These are phyloP conservation scores for Polyrhizophydium stewartii DNA, from an alignment of 371 early-diverging fungal species.

Conservation along the genomic window DNA sequence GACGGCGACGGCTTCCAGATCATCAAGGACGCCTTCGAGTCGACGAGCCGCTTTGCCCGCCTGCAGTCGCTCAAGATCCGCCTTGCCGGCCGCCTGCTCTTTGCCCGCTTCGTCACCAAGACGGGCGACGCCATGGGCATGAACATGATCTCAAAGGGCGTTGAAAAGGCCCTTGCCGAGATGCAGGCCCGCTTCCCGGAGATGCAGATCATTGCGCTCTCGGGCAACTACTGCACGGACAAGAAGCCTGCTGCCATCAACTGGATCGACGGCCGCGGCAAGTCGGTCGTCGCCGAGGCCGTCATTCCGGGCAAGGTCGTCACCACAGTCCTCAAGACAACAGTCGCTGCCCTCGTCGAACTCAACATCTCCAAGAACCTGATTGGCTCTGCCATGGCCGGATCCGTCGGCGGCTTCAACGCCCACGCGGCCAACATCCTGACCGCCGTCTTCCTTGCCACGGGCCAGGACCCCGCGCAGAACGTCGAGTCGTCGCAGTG, in stretches of 20 bases:
- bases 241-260: conserved; percentile 97
- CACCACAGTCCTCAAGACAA: conserved; percentile 81
- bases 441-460: conserved; percentile 91
- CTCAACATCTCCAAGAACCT: conserved; percentile 87
- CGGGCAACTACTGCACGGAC: conserved; percentile 96
- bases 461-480: conserved; percentile 97
- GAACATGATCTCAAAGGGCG: conserved; percentile 99
- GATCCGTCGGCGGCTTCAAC: conserved; percentile 92
- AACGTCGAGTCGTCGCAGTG: conserved; percentile 94
- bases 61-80: conserved; percentile 74
- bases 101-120: conserved; percentile 81
- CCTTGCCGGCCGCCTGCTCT: conserved; percentile 79
- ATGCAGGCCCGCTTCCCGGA: conserved; percentile 62
- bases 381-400: conserved; percentile 94
- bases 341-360: conserved; percentile 71
- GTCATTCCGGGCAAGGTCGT: conserved; percentile 78
- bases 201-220: conserved; percentile 79
- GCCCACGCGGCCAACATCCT: conserved; percentile 95
- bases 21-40: conserved; percentile 76
- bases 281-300: conserved; percentile 89
- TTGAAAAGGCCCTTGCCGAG: conserved; percentile 53
- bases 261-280: conserved; percentile 97
- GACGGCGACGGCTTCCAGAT: conserved; percentile 60
- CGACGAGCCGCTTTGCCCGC: conserved; percentile 86
- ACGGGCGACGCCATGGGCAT: conserved; percentile 99